phyloP scores from a whole-genome alignment of 2,329 filamentous ascomycete genomes.

The Aspergillus jensenii region DNA sequence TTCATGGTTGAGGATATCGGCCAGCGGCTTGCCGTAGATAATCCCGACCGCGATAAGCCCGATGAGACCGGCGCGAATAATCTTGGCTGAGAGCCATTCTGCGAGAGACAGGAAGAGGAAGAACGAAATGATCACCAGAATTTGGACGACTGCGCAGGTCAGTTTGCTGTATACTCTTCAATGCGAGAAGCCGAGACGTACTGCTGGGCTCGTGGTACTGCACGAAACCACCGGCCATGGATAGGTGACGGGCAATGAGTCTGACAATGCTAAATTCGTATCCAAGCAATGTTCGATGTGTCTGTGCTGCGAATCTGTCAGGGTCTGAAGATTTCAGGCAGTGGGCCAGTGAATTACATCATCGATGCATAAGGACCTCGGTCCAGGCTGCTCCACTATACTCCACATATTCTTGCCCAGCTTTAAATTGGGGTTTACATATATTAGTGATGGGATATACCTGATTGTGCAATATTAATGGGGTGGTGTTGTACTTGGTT shows the following conservation, averaged over 20 bases:
- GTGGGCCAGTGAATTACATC: too few species aligned
- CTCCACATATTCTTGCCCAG: too few species aligned
- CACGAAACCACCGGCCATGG: background rate
- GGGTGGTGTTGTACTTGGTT: too few species aligned
- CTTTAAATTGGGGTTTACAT: too few species aligned
- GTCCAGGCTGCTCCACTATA: too few species aligned
- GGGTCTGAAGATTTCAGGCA: too few species aligned
- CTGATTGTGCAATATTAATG: too few species aligned
- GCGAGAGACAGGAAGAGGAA: constrained; percentile 46
- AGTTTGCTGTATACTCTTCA: background rate
- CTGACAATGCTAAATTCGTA: background rate
- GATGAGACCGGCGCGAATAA: constrained; percentile 48
- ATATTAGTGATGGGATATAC: too few species aligned
- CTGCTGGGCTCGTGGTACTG: background rate
- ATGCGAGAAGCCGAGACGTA: background rate
- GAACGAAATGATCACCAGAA: constrained; percentile 47
- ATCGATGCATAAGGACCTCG: too few species aligned
- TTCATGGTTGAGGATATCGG: constrained; percentile 42
- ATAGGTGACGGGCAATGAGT: background rate
- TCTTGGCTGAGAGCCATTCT: constrained; percentile 42
- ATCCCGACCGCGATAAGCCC: constrained; percentile 51
- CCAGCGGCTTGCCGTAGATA: constrained; percentile 47
- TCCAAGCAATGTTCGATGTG: background rate
- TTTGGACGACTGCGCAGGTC: constrained; percentile 35
- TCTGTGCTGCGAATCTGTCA: too few species aligned